phyloP scores from a whole-genome alignment of 345 rosid species.

The Linum lewisii region DNA sequence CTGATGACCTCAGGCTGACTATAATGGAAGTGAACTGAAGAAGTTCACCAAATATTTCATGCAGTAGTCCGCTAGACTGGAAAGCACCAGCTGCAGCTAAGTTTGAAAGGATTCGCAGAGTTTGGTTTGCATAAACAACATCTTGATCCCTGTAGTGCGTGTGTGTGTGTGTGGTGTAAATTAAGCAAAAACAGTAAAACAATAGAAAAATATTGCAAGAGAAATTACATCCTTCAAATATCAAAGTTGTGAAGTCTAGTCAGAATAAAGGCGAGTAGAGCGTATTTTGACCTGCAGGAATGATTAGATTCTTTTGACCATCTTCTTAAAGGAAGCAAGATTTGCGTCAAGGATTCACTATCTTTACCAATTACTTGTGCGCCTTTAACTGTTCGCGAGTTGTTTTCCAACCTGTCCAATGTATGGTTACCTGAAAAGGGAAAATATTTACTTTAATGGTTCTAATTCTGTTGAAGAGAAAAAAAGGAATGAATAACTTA shows the following conservation, averaged over 20 bases:
- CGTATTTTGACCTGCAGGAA: constrained; percentile 39
- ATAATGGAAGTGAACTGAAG: constrained; percentile 49
- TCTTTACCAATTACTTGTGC: constrained; percentile 73
- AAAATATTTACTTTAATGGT: constrained; percentile 4
- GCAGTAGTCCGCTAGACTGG: constrained; percentile 38
- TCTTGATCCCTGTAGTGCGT: constrained; percentile 79
- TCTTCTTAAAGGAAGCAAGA: constrained; percentile 61
- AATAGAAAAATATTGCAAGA: neutral
- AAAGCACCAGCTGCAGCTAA: constrained; percentile 68
- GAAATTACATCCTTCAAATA: neutral
- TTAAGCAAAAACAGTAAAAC: neutral
- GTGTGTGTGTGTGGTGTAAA: too few species aligned
- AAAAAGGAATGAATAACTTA: neutral
- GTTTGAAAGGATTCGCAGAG: constrained; percentile 77
- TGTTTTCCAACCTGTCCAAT: constrained; percentile 68
- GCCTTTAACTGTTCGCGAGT: constrained; percentile 78
- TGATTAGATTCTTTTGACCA: constrained; percentile 55
- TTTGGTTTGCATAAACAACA: constrained; percentile 51
- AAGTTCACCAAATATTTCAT: constrained; percentile 59
- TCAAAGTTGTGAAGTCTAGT: neutral
- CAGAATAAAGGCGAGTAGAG: neutral
- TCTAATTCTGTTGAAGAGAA: neutral
- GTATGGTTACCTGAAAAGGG: constrained; percentile 43
- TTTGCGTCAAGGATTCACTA: constrained; percentile 46
- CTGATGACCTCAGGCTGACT: constrained; percentile 49